Evolutionary conservation across 2,329 filamentous ascomycete genomes (phyloP), one percentile per base, ranked within the genome.

Genomic region (Cryphonectria carpinicola): DNA sequence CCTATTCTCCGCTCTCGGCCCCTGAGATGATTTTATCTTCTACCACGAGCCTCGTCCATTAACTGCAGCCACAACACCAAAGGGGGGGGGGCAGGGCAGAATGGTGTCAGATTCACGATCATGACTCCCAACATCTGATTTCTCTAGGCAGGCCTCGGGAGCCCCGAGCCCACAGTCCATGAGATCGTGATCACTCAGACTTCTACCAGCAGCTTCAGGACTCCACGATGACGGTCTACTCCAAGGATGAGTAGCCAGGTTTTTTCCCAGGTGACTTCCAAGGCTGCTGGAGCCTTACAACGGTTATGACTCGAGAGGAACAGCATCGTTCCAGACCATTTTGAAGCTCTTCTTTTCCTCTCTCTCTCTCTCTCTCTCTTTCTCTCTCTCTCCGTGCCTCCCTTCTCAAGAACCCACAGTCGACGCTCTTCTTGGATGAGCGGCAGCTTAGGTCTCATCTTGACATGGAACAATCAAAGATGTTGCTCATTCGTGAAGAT

Each of bases 141-240:
- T 39, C 14, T 39, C 7, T 37, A 5, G 32, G 8, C 22, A 37
- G 8, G 13, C 8, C 32, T 61, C 58, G 58, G 58, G 35, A 32
- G 32, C 32, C 19, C 58, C 58, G 58, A 37, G 35, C 32, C 58
- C 22, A 37, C 32, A 39, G 28, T 39, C 58, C 58, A 13, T 4
- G 28, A 61, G 58, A 61, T 61, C 35, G 32, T n/a, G 58, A 61
- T 61, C 58, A 10, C 58, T 14, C 19, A 61, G 39, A 39, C 37
- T 4, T 39, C 22, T 19, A 22, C 10, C 39, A 22, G 35, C 22
- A n/a, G n/a, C 11, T 25, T 19, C 4, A 32, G 32, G 13, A n/a
- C 19, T 39, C 58, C 35, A 22, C 10, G 58, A 39, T 61, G 32
- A 61, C 32, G 32, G 22, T n/a, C 19, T 61, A 3, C 32, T 25